phyloP scores from a whole-genome alignment of 2,329 filamentous ascomycete genomes.

The Penicillium sp. region DNA sequence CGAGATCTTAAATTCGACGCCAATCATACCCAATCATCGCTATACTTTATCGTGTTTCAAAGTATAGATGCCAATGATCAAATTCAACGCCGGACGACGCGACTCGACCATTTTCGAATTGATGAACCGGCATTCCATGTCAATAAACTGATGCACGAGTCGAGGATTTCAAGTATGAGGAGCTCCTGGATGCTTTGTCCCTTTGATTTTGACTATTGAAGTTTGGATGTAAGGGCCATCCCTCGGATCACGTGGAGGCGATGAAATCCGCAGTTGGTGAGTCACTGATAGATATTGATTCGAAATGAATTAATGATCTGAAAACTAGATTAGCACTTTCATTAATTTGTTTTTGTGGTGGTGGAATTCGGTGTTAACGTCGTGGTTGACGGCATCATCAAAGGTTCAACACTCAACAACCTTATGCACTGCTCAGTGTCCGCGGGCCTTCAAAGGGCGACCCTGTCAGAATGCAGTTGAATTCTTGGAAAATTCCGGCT shows the following conservation, averaged over 20 bases:
- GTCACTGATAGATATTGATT: background rate
- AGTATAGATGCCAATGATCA: background rate
- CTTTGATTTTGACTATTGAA: background rate
- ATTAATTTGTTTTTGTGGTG: background rate
- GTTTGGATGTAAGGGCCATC: slow-evolving; percentile 7
- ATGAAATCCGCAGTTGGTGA: background rate
- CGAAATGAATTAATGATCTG: too few species aligned
- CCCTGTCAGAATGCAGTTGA: slow-evolving; percentile 7
- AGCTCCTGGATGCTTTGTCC: slow-evolving; percentile 15
- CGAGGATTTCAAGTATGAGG: slow-evolving; percentile 10
- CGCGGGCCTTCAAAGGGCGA: slow-evolving; percentile 4
- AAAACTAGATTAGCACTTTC: too few species aligned
- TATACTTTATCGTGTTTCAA: too few species aligned
- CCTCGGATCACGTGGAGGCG: slow-evolving; percentile 15
- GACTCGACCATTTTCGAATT: background rate
- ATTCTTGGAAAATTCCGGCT: slow-evolving; percentile 8
- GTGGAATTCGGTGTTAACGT: background rate
- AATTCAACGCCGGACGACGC: background rate
- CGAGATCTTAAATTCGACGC: too few species aligned
- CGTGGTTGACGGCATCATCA: slow-evolving; percentile 4
- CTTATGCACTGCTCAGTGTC: too few species aligned
- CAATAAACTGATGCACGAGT: slow-evolving; percentile 3
- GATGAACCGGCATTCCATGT: slow-evolving; percentile 1
- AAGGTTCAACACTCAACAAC: slow-evolving; percentile 1
- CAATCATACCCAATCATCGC: too few species aligned